Evolutionary conservation across 345 rosid species (phyloP).

Genomic region (Salix arbutifolia): DNA sequence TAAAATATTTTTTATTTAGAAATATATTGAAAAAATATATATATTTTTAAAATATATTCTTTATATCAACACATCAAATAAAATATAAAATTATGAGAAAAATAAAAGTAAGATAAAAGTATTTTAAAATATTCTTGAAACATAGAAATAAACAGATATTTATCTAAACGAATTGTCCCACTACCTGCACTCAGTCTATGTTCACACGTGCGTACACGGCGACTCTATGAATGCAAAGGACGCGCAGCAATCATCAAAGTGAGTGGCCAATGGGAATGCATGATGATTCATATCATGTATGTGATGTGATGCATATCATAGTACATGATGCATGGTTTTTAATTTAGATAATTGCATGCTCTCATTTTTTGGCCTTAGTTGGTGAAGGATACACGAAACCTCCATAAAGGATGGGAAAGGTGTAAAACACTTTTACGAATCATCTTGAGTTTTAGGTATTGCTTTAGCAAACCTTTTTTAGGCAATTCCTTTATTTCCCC

Average conservation of each 20-base stretch:
- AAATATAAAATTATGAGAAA: no score
- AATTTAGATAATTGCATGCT: not conserved
- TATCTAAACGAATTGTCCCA: not conserved
- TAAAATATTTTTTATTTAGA: no score
- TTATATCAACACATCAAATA: no score
- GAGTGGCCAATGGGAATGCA: not conserved
- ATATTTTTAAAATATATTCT: no score
- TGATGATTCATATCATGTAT: conserved; percentile 2
- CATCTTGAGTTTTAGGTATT: not conserved
- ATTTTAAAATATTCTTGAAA: no score
- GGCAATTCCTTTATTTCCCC: not conserved
- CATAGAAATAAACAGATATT: no score
- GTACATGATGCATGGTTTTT: not conserved
- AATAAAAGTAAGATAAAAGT: no score
- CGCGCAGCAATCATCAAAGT: conserved; percentile 15
- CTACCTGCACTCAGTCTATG: not conserved
- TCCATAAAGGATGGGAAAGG: conserved; percentile 11
- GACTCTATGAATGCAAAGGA: not conserved
- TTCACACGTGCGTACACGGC: conserved; percentile 6
- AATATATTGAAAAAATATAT: no score
- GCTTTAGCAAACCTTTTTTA: not conserved
- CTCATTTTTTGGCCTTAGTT: not conserved
- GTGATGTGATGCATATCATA: conserved; percentile 10
- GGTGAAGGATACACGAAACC: conserved; percentile 9
- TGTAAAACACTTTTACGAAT: not conserved